These are phyloP conservation scores for Fomitopsis pinicola DNA, from an alignment of 1,284 basidiomycete species.

Conservation along the genomic window DNA sequence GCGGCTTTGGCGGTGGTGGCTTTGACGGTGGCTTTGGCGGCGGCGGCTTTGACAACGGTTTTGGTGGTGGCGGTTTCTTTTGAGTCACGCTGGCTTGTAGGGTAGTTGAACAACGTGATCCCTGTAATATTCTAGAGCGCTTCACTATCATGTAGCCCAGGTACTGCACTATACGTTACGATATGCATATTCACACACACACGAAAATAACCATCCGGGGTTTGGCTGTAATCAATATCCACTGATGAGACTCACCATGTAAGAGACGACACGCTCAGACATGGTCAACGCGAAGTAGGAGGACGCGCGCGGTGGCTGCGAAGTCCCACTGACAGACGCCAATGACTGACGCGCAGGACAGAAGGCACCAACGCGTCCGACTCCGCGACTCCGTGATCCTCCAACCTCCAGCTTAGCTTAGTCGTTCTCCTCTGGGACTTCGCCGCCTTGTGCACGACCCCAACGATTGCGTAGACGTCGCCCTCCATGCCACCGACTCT, in stretches of 20 bases:
- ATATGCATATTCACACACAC: too few species aligned
- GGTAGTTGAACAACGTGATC: neutral
- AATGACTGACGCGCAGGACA: too few species aligned
- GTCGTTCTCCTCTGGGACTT: neutral
- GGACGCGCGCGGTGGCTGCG: too few species aligned
- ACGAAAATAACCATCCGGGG: too few species aligned
- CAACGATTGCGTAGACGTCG: neutral
- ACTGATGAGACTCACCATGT: too few species aligned
- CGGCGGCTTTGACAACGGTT: conserved; percentile 9
- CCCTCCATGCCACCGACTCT: conserved; percentile 33
- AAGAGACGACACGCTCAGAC: too few species aligned
- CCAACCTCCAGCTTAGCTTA: neutral
- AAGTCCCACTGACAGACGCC: too few species aligned
- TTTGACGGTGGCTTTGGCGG: conserved; percentile 10
- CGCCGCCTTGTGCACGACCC: neutral
- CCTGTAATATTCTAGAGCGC: neutral
- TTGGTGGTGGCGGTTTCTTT: conserved; percentile 15
- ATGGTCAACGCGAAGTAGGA: too few species aligned
- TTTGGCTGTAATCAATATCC: too few species aligned
- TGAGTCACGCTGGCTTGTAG: neutral
- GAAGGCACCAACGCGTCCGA: neutral
- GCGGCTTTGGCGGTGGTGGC: conserved; percentile 6
- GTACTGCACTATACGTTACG: neutral
- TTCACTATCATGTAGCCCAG: neutral
- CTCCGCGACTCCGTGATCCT: too few species aligned